Evolutionary conservation across 2,329 filamentous ascomycete genomes (phyloP), one percentile per base, ranked within the genome.

Genomic region (Sphaerulina vaccinii): DNA sequence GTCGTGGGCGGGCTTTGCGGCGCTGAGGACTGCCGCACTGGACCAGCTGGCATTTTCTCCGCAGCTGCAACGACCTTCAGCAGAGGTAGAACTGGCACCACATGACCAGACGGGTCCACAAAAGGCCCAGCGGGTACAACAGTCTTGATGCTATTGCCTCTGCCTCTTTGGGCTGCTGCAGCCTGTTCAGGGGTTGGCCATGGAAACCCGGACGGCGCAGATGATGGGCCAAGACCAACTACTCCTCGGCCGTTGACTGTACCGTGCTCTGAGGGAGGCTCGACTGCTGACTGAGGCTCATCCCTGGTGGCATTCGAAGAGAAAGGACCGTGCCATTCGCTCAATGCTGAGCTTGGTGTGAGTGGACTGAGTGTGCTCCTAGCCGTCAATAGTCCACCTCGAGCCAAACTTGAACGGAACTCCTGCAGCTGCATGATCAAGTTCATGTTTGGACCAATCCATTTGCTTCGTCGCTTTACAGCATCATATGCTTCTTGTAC

Each of bases 381-480:
- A 7, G 59, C 57, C 13, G 61, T 54, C 35, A 68, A 53, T 3
- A 66, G 43, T 71, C 75, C 65, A 16, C 66, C 66, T 11, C 63
- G 56, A 10, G 63, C 56, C 3, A 69, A 77, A 72, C 64, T 79
- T 67, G 59, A 80, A 70, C 56, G 79, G 66, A 91, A 92, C 64
- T 92, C 88, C 68, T 91, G 88, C 41, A 95, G 74, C 60, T 89
- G 90, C 77, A 93, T 93, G 79, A 95, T 90, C 60, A 95, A 77
- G 60, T 88, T 88, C 89, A 95, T 95, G 69, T 95, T 95, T 0
- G 88, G 88, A 52, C 88, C 90, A 62, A 95, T 92, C 88, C 89
- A 95, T 65, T 80, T 83, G 69, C 88, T 93, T 71, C 87, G 87
- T 48, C 82, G 79, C 71, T 95, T 90, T 2, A 89, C 88, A 2